Conservation (phyloP, 1,284 basidiomycete species). For the Marasmius tenuissimus region DNA sequence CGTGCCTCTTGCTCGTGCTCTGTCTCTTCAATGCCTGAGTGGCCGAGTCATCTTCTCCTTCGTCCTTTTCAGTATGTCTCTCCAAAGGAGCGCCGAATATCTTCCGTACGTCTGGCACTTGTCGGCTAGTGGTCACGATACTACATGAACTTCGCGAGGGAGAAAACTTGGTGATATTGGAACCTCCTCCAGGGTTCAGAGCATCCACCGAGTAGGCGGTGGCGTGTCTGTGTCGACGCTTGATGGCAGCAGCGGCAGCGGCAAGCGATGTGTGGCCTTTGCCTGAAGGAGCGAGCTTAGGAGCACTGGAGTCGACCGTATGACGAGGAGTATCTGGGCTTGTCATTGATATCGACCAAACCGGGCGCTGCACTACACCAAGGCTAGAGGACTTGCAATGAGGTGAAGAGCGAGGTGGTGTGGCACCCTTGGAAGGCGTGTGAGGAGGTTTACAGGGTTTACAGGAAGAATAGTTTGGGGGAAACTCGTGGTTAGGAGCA, state of each 20-base stretch:
- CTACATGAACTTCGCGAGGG: not conserved
- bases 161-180: not conserved
- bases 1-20: not conserved
- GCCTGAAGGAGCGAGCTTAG: not conserved
- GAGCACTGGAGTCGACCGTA: not conserved
- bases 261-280: not conserved
- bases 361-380: not conserved
- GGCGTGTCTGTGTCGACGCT: too few species aligned
- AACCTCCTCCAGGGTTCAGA: not conserved
- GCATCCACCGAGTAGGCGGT: too few species aligned
- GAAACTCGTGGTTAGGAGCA: not conserved
- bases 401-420: not conserved
- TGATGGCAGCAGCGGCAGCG: not conserved
- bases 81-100: not conserved
- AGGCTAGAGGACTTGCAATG: slow-evolving; percentile 1
- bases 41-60: not conserved
- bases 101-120: not conserved
- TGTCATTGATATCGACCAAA: not conserved
- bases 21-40: not conserved
- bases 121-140: not conserved
- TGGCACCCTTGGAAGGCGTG: not conserved
- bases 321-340: not conserved
- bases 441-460: not conserved
- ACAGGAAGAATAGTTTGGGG: not conserved
- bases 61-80: not conserved